A percentile compares a stretch with the other conserved stretches of the same genome.
phyloP scores from a whole-genome alignment of 2,329 filamentous ascomycete genomes.

The Cladosporium sphaerospermum region DNA sequence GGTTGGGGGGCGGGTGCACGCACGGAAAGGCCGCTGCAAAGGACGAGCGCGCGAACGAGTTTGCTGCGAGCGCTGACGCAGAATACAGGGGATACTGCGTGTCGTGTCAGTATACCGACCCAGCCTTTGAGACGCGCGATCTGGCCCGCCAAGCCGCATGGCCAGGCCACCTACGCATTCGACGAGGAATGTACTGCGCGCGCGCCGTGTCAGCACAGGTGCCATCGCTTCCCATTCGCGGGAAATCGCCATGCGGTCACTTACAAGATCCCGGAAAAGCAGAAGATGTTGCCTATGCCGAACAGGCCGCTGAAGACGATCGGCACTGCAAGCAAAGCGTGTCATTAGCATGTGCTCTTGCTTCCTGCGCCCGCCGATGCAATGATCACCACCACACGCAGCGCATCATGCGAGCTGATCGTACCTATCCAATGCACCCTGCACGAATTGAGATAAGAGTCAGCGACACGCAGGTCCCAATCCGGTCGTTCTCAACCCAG shows the following conservation, averaged over 20 bases:
- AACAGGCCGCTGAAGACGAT: constrained; percentile 45
- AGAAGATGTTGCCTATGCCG: constrained; percentile 53
- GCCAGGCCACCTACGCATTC: constrained; percentile 40
- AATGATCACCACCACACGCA: constrained; percentile 9
- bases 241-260: constrained; percentile 9
- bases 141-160: not conserved
- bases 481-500: constrained; percentile 11
- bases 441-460: constrained; percentile 22
- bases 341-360: not conserved
- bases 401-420: constrained; percentile 10
- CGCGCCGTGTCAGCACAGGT: no score
- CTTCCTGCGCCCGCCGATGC: not conserved
- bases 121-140: not conserved
- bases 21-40: constrained; percentile 43
- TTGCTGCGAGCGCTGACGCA: constrained; percentile 45
- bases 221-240: not conserved
- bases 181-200: constrained; percentile 72
- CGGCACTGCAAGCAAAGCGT: constrained; percentile 33
- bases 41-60: constrained; percentile 43
- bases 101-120: constrained; percentile 8
- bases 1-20: constrained; percentile 2
- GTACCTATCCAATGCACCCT: constrained; percentile 48
- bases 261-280: constrained; percentile 60
- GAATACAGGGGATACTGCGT: constrained; percentile 43
- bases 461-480: constrained; percentile 24